phyloP scores from a whole-genome alignment of 495 filamentous ascomycete species.

The Trichocladium antarcticum region DNA sequence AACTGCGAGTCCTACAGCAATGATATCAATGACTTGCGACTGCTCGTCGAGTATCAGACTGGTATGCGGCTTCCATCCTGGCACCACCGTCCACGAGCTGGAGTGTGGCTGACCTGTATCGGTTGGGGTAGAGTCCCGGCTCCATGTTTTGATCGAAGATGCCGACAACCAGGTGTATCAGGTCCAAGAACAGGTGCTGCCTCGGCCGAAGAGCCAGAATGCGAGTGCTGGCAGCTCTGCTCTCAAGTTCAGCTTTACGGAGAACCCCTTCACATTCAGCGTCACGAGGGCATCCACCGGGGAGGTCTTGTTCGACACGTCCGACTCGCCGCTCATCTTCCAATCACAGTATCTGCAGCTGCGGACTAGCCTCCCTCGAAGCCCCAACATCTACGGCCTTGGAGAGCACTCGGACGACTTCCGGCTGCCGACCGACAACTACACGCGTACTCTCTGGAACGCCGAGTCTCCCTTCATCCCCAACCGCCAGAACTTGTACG shows the following conservation, averaged over 20 bases:
- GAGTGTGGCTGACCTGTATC: constrained; percentile 6
- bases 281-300: constrained; percentile 48
- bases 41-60: constrained; percentile 66
- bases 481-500: constrained; percentile 57
- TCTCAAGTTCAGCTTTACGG: constrained; percentile 52
- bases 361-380: constrained; percentile 52
- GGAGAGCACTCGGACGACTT: constrained; percentile 72
- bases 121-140: constrained; percentile 47
- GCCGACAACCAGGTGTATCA: constrained; percentile 60
- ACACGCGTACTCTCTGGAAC: constrained; percentile 72
- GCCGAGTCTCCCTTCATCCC: constrained; percentile 55
- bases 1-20: constrained; percentile 58
- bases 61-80: constrained; percentile 37
- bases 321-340: constrained; percentile 59
- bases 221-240: constrained; percentile 24
- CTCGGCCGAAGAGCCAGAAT: constrained; percentile 41
- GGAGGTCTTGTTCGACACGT: constrained; percentile 71
- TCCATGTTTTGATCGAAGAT: constrained; percentile 77
- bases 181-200: constrained; percentile 58
- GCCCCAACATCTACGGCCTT: constrained; percentile 66
- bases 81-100: background rate
- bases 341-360: constrained; percentile 67
- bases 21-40: constrained; percentile 53
- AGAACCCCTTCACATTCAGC: constrained; percentile 67
- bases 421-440: constrained; percentile 54